These are phyloP conservation scores for Diaporthe citrichinensis DNA, from an alignment of 2,329 filamentous ascomycete species.

Conservation along the genomic window DNA sequence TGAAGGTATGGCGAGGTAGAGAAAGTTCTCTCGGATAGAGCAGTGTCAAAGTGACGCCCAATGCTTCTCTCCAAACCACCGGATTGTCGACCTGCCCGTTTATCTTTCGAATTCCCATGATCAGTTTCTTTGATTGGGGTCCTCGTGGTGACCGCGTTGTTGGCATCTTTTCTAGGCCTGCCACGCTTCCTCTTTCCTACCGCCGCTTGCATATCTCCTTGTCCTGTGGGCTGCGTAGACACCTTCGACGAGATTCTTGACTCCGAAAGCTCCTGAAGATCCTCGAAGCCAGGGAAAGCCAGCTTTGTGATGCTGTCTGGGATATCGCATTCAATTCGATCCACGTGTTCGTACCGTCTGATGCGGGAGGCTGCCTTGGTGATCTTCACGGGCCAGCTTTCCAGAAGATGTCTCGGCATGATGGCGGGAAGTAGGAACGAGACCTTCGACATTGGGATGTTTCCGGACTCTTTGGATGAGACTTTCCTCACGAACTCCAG, in stretches of 20 bases:
- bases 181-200: neutral
- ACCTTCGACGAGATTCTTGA: too few species aligned
- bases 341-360: neutral
- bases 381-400: constrained; percentile 6
- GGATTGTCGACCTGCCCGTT: neutral
- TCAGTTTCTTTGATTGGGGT: neutral
- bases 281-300: neutral
- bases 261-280: neutral
- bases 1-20: neutral
- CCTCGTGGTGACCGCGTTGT: neutral
- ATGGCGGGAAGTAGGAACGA: neutral
- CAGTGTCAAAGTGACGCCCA: neutral
- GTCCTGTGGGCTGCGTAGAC: neutral
- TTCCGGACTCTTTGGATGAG: neutral
- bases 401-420: neutral
- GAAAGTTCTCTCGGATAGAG: neutral
- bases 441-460: constrained; percentile 1
- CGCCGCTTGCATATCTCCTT: neutral
- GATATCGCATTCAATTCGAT: neutral
- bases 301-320: neutral
- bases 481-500: neutral
- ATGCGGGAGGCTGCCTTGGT: neutral
- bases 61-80: neutral
- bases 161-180: neutral
- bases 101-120: neutral